Percentiles rank a stretch among this genome's conserved stretches.
phyloP scores from a whole-genome alignment of 2,329 filamentous ascomycete species.

The Colletotrichum sp. region DNA sequence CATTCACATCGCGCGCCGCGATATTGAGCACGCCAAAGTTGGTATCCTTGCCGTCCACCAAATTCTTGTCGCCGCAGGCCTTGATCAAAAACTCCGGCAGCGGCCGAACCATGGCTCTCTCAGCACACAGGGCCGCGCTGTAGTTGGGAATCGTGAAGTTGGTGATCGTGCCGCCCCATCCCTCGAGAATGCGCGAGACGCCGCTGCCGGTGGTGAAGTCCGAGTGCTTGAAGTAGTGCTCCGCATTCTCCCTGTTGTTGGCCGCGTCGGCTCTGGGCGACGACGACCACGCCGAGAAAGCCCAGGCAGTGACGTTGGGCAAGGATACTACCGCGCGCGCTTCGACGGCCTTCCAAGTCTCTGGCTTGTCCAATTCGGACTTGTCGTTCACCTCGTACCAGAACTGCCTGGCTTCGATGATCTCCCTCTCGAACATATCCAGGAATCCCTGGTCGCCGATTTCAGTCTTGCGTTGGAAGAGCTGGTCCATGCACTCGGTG shows the following conservation, averaged over 20 bases:
- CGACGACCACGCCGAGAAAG: constrained; percentile 28
- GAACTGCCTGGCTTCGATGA: constrained; percentile 24
- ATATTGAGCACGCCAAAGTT: constrained; percentile 27
- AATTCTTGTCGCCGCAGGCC: constrained; percentile 27
- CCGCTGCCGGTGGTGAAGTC: constrained; percentile 3
- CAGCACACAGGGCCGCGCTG: constrained; percentile 27
- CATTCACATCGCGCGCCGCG: constrained; percentile 22
- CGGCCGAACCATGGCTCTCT: constrained; percentile 33
- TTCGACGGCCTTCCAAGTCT: constrained; percentile 25
- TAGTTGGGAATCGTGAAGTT: constrained; percentile 39
- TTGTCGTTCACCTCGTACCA: constrained; percentile 27
- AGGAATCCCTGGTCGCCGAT: constrained; percentile 26
- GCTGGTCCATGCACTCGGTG: constrained; percentile 4
- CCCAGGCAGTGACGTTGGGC: constrained; percentile 27
- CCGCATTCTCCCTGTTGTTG: constrained; percentile 31
- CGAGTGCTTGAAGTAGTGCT: constrained; percentile 32
- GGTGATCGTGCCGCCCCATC: constrained; percentile 36
- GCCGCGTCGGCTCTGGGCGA: constrained; percentile 27
- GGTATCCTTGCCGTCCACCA: constrained; percentile 19
- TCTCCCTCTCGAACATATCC: constrained; percentile 26
- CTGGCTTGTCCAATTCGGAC: constrained; percentile 14
- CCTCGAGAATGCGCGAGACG: constrained; percentile 29
- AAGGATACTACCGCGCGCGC: constrained; percentile 26
- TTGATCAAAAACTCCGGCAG: constrained; percentile 29
- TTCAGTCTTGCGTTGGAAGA: constrained; percentile 25